Conservation (phyloP, 441 rosid species). For the Pelargonium citronellum region DNA sequence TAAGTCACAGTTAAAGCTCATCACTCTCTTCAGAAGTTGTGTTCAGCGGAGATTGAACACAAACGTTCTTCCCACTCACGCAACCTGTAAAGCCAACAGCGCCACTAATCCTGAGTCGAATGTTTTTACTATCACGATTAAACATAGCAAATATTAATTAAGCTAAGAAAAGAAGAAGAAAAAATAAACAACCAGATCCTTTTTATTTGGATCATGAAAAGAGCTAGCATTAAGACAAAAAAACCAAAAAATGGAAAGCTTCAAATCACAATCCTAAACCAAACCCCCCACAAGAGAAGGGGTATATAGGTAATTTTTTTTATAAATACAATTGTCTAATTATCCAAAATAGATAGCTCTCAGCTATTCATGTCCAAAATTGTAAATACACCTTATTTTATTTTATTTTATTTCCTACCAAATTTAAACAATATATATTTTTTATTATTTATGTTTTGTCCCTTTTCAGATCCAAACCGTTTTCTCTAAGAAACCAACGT, state of each 20-base stretch:
- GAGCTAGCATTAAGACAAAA: not conserved
- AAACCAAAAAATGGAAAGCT: not conserved
- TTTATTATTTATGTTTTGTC: not conserved
- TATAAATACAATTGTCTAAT: not conserved
- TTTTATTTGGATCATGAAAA: not conserved
- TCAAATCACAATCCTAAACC: not conserved
- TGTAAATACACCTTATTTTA: not conserved
- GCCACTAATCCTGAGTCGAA: too few species aligned
- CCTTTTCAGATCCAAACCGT: constrained; percentile 9
- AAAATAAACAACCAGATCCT: not conserved
- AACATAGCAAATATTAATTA: too few species aligned
- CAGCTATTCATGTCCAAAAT: not conserved
- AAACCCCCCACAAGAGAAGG: too few species aligned
- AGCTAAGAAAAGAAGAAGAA: too few species aligned
- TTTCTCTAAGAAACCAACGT: constrained; percentile 7
- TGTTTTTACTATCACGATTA: too few species aligned
- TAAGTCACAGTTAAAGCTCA: too few species aligned
- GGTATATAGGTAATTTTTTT: too few species aligned
- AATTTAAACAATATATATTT: not conserved
- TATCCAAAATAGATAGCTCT: not conserved
- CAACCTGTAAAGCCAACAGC: too few species aligned
- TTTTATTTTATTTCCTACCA: not conserved
- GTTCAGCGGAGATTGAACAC: too few species aligned
- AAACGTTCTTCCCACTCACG: too few species aligned
- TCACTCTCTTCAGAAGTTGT: too few species aligned